These are phyloP conservation scores for Paspalum notatum DNA, from an alignment of 176 grass and related monocot species.

Conservation along the genomic window DNA sequence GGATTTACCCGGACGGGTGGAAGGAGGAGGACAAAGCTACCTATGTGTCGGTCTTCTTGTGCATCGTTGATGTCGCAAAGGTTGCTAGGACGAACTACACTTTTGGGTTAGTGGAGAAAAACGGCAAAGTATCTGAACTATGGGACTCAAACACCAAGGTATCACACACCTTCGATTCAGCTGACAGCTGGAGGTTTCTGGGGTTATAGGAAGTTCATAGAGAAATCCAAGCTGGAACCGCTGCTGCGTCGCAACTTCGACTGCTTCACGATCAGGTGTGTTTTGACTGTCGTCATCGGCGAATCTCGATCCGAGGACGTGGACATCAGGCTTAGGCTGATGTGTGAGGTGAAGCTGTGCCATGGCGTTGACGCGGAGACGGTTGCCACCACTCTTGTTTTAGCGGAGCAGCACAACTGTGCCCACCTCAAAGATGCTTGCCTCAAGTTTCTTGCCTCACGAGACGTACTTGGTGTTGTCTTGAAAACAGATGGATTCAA, in stretches of 20 bases:
- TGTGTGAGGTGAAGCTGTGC: background rate
- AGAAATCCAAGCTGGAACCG: background rate
- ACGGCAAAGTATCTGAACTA: background rate
- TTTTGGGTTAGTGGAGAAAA: background rate
- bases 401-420: constrained; percentile 29
- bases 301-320: background rate
- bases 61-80: background rate
- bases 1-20: background rate
- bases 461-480: background rate
- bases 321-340: background rate
- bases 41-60: background rate
- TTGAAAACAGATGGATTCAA: constrained; percentile 26
- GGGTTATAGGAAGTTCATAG: background rate
- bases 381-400: background rate
- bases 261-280: background rate
- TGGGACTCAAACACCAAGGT: background rate
- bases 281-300: constrained; percentile 14
- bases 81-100: background rate
- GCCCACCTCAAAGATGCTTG: background rate
- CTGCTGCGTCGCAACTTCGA: background rate
- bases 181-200: no score
- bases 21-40: background rate
- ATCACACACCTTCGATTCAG: background rate
- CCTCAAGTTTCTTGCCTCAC: background rate
- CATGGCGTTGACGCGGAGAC: background rate